Conservation (phyloP, 441 rosid genomes). For the Populus hybrid region DNA sequence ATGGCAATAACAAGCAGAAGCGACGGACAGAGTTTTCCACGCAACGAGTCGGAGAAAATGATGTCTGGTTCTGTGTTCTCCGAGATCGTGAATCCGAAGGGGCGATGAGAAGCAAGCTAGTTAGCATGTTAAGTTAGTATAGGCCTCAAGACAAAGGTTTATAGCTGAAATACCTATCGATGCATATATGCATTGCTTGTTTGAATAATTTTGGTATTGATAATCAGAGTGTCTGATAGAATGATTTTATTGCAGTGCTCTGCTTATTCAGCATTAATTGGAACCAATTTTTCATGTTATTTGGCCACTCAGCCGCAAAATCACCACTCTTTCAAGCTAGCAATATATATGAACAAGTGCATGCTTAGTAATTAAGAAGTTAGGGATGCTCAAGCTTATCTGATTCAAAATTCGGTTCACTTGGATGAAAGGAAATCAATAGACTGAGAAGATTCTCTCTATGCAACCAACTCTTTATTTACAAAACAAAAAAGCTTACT, state of each 20-base stretch:
- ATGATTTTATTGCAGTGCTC: background rate
- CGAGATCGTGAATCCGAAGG: background rate
- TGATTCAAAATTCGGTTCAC: too few species aligned
- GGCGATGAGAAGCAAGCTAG: background rate
- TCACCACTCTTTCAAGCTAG: too few species aligned
- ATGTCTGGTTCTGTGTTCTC: background rate
- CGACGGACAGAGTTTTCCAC: too few species aligned
- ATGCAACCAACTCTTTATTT: background rate
- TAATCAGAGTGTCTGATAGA: background rate
- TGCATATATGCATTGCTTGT: background rate
- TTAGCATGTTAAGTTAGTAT: background rate
- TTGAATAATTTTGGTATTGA: background rate
- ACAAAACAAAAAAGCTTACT: background rate
- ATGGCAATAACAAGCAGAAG: too few species aligned
- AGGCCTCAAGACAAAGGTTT: too few species aligned
- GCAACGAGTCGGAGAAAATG: background rate
- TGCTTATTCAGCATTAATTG: background rate
- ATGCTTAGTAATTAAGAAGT: background rate
- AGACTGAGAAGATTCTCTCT: background rate
- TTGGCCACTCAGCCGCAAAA: background rate
- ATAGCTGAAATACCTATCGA: too few species aligned
- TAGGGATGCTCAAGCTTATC: too few species aligned
- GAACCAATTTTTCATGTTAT: background rate
- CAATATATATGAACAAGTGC: background rate
- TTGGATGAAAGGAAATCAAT: background rate